Base-by-base conservation (phyloP, 495 filamentous ascomycete species). In the Aspergillus sclerotiicarbonarius region DNA sequence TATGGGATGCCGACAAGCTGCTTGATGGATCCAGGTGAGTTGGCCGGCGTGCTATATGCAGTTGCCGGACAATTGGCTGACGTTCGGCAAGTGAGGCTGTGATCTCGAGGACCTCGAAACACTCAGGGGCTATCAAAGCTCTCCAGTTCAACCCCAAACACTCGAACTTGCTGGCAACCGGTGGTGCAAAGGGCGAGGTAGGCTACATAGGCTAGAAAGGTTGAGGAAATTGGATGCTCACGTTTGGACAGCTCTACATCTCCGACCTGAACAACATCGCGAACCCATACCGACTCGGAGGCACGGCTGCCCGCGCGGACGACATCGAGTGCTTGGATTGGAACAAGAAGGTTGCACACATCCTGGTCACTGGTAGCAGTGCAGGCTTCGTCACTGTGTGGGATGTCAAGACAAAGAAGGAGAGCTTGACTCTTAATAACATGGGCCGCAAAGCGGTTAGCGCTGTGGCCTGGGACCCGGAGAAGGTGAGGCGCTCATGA, bases 271-370 rank as follows among this genome's bases (percentile, higher is more conserved):
- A 92, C 74, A 91, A 98, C 70, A 82, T 90, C 59, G 82, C 82
- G 50, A 96, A 88, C 66, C 89, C 95, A 12, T 94, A 92, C 75
- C 85, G 91, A 57, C 80, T 98, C 41, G 94, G 95, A 48, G 93
- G 87, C 56, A 82, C 90, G 45, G 90, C 90, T 13, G 91, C 92
- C 62, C 86, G 89, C 62, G 87, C 91, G 8, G 93, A 98, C 67
- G 95, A 98, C 64, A 88, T 97, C 60, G 92, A 97, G 60, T 92
- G 90, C 57, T 76, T 98, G 65, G 93, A 96, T 62, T 99, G 94
- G 94, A 99, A 99, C 76, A 92, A 92, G 65, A 98, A 96, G 77
- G 92, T 97, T 39, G 80, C 92, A 19, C 92, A 99, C 71, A 99
- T 99, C 66, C 73, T 98, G 58, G 95, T 91, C 29, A 96, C 94